phyloP scores from a whole-genome alignment of 495 filamentous ascomycete genomes.

The Penicillium waksmanii region DNA sequence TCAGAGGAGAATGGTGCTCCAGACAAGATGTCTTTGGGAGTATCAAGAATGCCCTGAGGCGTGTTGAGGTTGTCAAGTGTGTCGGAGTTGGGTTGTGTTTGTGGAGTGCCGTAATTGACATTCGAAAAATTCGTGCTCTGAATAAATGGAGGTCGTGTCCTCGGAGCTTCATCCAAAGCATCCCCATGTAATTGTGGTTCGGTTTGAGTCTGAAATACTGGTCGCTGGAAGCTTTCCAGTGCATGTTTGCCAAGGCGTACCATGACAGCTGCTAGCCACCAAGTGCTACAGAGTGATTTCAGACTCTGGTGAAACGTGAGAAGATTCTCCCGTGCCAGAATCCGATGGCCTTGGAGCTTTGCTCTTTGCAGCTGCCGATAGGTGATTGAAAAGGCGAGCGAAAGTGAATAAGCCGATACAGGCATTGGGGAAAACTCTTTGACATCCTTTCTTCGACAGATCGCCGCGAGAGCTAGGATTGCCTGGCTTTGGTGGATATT shows the following conservation, averaged over 20 bases:
- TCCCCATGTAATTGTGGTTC: background rate
- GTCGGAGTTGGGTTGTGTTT: background rate
- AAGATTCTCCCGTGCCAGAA: slow-evolving; percentile 19
- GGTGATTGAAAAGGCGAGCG: slow-evolving; percentile 28
- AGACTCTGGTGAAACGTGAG: slow-evolving; percentile 22
- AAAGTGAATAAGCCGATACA: slow-evolving; percentile 27
- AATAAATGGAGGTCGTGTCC: background rate
- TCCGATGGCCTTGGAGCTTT: slow-evolving; percentile 18
- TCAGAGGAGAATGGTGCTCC: slow-evolving; percentile 11
- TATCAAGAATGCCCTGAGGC: slow-evolving; percentile 4
- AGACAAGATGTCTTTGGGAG: background rate
- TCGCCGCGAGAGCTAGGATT: slow-evolving; percentile 19
- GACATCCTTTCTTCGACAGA: slow-evolving; percentile 18
- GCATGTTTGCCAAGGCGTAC: slow-evolving; percentile 26
- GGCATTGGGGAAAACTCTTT: slow-evolving; percentile 21
- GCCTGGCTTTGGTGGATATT: slow-evolving; percentile 26
- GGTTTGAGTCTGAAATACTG: slow-evolving; percentile 4
- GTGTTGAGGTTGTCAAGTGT: background rate
- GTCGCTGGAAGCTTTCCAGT: slow-evolving; percentile 17
- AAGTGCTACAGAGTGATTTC: slow-evolving; percentile 19
- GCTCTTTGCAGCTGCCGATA: slow-evolving; percentile 27
- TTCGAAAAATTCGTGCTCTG: background rate
- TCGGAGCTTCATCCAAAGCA: background rate
- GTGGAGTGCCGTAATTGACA: background rate
- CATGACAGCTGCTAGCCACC: slow-evolving; percentile 35